Evolutionary conservation across 2,329 filamentous ascomycete genomes (phyloP), one percentile per base, ranked within the genome.

Genomic region (Lecanicillium sp.): DNA sequence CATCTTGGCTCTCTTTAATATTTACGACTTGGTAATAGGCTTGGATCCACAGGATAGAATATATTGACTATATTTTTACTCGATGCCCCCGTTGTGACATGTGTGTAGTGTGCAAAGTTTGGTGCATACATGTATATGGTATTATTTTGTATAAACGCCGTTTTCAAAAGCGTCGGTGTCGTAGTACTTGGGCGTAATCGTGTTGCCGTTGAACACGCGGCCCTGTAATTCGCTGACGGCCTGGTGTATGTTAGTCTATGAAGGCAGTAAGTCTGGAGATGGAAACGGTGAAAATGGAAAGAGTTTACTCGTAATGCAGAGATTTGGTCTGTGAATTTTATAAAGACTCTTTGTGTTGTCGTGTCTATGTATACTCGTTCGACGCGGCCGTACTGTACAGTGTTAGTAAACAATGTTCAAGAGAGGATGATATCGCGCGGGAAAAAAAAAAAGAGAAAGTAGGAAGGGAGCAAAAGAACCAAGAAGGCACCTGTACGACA

Each of bases 181-280:
- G 64, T 87, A 97, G 62, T 90, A 97, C 44, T 77, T 79, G 1
- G 90, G 87, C n/a, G 73, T 71, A 49, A 97, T 94, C 10, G 76
- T 73, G 62, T 95, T 95, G 4, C 87, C 90, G 55, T 90, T 90
- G 65, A 97, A 97, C 14, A 89, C 78, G 45, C 90, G 82, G 14
- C 90, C 90, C 59, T 95, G 83, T 33, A 95, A 78, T 10, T 89
- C 89, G 62, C 93, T 94, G 43, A 97, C 88, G 44, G 91, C 91
- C 84, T 90, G 49, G 33, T 23, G 12, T 6, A 24, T 14, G 37
- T 47, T 40, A 47, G 44, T 3, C 8, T n/a, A n/a, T n/a, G n/a
- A n/a, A n/a, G n/a, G n/a, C n/a, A n/a, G n/a, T n/a, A n/a, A n/a
- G n/a, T n/a, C n/a, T n/a, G n/a, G n/a, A n/a, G n/a, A n/a, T n/a